Evolutionary conservation across 257 asterid species (phyloP).

Genomic region (Sherardia arvensis): DNA sequence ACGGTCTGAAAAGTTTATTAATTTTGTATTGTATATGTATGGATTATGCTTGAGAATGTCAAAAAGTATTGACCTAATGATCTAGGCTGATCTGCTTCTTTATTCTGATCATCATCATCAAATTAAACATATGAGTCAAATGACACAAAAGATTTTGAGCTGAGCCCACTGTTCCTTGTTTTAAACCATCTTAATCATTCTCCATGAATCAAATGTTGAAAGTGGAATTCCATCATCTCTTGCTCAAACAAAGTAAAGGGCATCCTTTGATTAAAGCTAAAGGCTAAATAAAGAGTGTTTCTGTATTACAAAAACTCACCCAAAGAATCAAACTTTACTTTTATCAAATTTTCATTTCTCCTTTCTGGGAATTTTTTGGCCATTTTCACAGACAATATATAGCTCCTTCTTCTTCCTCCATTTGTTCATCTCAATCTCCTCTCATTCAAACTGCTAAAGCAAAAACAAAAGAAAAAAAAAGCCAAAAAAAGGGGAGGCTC

Average conservation of each 20-base stretch:
- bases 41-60: neutral
- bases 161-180: neutral
- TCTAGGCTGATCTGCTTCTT: slow-evolving; percentile 5
- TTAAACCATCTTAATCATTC: slow-evolving; percentile 40
- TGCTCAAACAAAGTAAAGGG: slow-evolving; percentile 45
- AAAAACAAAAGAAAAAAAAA: too few relatives aligned
- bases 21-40: too few relatives aligned
- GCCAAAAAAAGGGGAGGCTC: slow-evolving; percentile 40
- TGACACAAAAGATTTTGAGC: slow-evolving; percentile 26
- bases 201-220: slow-evolving; percentile 40
- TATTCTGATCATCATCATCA: slow-evolving; percentile 27
- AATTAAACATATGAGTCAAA: slow-evolving; percentile 31
- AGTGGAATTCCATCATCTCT: slow-evolving; percentile 71
- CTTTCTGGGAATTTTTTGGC: slow-evolving; percentile 8
- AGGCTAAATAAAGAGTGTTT: slow-evolving; percentile 34
- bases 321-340: slow-evolving; percentile 49
- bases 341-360: slow-evolving; percentile 31
- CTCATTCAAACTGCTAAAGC: slow-evolving; percentile 27
- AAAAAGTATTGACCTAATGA: neutral
- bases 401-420: slow-evolving; percentile 16
- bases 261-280: slow-evolving; percentile 49
- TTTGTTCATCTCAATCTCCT: slow-evolving; percentile 29
- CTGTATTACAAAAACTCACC: slow-evolving; percentile 31
- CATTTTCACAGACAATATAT: slow-evolving; percentile 12
- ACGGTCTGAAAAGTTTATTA: too few relatives aligned